phyloP scores from a whole-genome alignment of 2,329 filamentous ascomycete species.

The Triangularia verruculosa region DNA sequence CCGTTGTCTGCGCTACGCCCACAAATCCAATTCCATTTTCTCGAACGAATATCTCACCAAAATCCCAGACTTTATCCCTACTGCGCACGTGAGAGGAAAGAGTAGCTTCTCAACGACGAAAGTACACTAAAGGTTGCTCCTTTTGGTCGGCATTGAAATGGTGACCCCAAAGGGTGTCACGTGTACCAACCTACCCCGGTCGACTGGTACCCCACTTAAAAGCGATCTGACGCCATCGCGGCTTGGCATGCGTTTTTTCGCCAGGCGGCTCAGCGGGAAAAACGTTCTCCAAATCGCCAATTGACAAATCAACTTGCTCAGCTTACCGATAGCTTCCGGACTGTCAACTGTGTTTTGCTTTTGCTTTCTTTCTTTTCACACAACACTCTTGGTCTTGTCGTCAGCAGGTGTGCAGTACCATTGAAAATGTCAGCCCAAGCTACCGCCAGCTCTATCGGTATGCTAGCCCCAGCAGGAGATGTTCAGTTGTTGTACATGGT shows the following conservation, averaged over 20 bases:
- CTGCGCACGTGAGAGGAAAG: too few species aligned
- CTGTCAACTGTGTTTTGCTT: neutral
- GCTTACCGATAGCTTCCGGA: neutral
- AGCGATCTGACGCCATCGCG: constrained; percentile 19
- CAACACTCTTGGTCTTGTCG: neutral
- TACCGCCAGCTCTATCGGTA: neutral
- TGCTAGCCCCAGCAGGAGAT: neutral
- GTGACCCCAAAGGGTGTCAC: constrained; percentile 21
- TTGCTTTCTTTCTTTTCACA: neutral
- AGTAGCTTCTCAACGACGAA: too few species aligned
- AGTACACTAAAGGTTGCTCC: too few species aligned
- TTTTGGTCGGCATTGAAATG: too few species aligned
- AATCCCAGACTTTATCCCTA: too few species aligned
- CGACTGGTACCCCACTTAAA: neutral
- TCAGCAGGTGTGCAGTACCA: neutral
- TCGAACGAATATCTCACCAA: too few species aligned
- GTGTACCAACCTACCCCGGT: constrained; percentile 6
- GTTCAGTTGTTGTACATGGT: neutral
- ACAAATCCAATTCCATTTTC: too few species aligned
- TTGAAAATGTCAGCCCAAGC: neutral
- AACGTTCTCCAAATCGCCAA: constrained; percentile 15
- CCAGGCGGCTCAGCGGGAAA: constrained; percentile 7
- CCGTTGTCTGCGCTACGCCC: too few species aligned
- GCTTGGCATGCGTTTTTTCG: constrained; percentile 13
- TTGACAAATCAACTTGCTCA: constrained; percentile 24